A percentile compares a stretch with the other conserved stretches of the same genome.
Evolutionary conservation across 495 filamentous ascomycete species (phyloP).

Genomic region (Lasiosphaeria ovina): DNA sequence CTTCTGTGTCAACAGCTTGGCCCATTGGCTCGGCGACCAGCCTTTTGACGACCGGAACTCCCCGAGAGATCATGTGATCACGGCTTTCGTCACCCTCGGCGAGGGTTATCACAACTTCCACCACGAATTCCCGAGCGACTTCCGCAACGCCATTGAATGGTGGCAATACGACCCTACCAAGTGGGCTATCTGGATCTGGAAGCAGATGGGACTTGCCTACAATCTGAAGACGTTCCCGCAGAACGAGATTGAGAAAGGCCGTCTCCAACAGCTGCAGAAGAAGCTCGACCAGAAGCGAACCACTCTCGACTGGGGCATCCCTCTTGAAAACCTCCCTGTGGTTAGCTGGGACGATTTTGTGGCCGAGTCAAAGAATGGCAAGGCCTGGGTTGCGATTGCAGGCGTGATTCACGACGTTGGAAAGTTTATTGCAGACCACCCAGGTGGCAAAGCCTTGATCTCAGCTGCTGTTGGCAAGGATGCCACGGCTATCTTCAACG

Average conservation of each 20-base stretch:
- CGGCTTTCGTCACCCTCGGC: slow-evolving; percentile 90
- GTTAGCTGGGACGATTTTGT: slow-evolving; percentile 96
- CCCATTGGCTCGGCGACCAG: slow-evolving; percentile 98
- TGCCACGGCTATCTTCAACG: slow-evolving; percentile 98
- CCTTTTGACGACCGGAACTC: slow-evolving; percentile 99
- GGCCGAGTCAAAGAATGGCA: slow-evolving; percentile 76
- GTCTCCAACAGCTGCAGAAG: slow-evolving; percentile 96
- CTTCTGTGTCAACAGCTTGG: slow-evolving; percentile 98
- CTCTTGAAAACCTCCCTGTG: slow-evolving; percentile 90
- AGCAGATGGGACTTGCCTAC: slow-evolving; percentile 90
- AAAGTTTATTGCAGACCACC: slow-evolving; percentile 95
- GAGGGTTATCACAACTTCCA: slow-evolving; percentile 99
- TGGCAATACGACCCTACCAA: slow-evolving; percentile 99
- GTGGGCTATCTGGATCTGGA: slow-evolving; percentile 93
- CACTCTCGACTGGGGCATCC: slow-evolving; percentile 91
- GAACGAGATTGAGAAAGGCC: slow-evolving; percentile 99
- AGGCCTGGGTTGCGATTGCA: slow-evolving; percentile 81
- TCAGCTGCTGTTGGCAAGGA: slow-evolving; percentile 92
- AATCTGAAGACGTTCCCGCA: slow-evolving; percentile 95
- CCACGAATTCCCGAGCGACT: slow-evolving; percentile 98
- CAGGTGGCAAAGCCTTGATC: slow-evolving; percentile 95
- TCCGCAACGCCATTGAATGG: slow-evolving; percentile 98
- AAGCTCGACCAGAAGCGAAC: slow-evolving; percentile 96
- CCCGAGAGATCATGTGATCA: slow-evolving; percentile 94
- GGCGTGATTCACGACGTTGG: slow-evolving; percentile 95